Evolutionary conservation across 768 basidiomycete species (phyloP).

Genomic region (Trametes cinnabarina): DNA sequence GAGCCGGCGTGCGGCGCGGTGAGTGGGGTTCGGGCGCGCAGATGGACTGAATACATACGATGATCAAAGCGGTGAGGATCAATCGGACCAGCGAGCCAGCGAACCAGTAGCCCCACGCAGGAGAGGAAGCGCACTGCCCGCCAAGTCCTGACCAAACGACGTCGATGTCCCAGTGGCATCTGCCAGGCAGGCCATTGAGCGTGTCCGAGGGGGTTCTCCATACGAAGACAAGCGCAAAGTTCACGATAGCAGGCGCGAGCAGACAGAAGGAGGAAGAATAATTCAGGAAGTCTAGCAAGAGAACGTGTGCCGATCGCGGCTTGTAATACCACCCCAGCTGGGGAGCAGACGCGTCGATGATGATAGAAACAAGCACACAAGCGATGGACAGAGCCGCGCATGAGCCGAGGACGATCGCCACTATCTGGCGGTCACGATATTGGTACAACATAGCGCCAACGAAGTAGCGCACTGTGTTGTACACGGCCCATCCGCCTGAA

Average conservation of each 20-base stretch:
- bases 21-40: neutral
- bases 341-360: conserved; percentile 42
- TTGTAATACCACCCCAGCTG: conserved; percentile 30
- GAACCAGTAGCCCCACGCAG: conserved; percentile 55
- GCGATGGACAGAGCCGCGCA: conserved; percentile 42
- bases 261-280: conserved; percentile 47
- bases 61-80: conserved; percentile 46
- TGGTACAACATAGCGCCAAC: conserved; percentile 50
- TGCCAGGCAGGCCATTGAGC: conserved; percentile 37
- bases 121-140: conserved; percentile 30
- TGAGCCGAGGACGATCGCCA: conserved; percentile 50
- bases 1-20: neutral
- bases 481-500: conserved; percentile 57
- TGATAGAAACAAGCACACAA: conserved; percentile 36
- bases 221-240: conserved; percentile 50
- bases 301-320: conserved; percentile 31
- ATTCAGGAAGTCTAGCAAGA: conserved; percentile 37
- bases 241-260: conserved; percentile 51
- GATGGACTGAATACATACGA: conserved; percentile 39
- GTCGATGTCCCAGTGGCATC: conserved; percentile 68
- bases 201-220: conserved; percentile 46
- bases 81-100: conserved; percentile 52
- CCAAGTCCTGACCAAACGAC: conserved; percentile 55
- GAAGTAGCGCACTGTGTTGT: conserved; percentile 64
- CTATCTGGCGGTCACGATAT: conserved; percentile 39